phyloP scores from a whole-genome alignment of 352 stramenopile genomes.

The Phytopythium litorale region DNA sequence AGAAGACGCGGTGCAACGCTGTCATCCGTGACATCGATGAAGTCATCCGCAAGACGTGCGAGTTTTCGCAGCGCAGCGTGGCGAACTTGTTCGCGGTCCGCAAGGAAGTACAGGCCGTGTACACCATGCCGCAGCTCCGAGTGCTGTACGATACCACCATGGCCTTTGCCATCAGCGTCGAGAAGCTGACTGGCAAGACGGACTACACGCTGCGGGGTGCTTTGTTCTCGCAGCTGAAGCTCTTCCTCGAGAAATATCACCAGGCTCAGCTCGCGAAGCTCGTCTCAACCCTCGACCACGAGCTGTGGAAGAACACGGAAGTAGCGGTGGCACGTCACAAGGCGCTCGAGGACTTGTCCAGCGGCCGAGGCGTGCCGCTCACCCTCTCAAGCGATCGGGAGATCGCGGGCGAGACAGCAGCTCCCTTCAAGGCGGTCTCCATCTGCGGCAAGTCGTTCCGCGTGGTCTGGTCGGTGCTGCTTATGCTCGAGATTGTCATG shows the following conservation, averaged over 20 bases:
- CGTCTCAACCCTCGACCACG: slow-evolving; percentile 93
- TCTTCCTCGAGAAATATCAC: slow-evolving; percentile 95
- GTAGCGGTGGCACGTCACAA: slow-evolving; percentile 89
- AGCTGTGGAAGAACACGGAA: slow-evolving; percentile 94
- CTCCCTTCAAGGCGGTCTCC: slow-evolving; percentile 76
- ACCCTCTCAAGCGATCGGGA: slow-evolving; percentile 66
- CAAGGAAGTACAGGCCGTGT: slow-evolving; percentile 84
- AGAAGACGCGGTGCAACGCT: slow-evolving; percentile 60
- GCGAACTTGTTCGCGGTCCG: slow-evolving; percentile 84
- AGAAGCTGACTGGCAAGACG: slow-evolving; percentile 89
- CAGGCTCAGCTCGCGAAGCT: slow-evolving; percentile 90
- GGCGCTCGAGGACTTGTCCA: slow-evolving; percentile 89
- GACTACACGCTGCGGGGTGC: slow-evolving; percentile 91
- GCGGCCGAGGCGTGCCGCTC: slow-evolving; percentile 82
- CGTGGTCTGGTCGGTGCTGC: slow-evolving; percentile 94
- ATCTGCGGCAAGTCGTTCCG: slow-evolving; percentile 93
- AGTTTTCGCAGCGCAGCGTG: slow-evolving; percentile 85
- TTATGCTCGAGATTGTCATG: slow-evolving; percentile 96
- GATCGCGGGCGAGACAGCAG: slow-evolving; percentile 53
- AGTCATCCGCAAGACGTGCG: slow-evolving; percentile 79
- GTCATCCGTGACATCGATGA: slow-evolving; percentile 85
- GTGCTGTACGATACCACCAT: slow-evolving; percentile 94
- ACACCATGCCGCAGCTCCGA: slow-evolving; percentile 92
- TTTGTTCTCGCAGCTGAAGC: slow-evolving; percentile 93
- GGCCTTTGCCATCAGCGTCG: slow-evolving; percentile 90